phyloP scores from a whole-genome alignment of 2,329 filamentous ascomycete genomes.

The Pyrenophora graminea region DNA sequence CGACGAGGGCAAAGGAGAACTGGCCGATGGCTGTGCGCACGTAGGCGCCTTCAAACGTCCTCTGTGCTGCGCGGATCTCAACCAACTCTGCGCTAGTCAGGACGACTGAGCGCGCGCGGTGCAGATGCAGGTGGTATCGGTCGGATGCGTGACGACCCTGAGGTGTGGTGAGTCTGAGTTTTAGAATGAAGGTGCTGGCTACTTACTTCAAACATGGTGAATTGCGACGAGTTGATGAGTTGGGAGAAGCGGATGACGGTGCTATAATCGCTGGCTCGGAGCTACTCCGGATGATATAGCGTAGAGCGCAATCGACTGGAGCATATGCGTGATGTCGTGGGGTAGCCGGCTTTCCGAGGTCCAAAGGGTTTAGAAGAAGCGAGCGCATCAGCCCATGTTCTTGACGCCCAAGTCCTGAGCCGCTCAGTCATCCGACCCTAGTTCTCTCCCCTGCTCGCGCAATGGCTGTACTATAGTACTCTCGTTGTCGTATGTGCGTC shows the following conservation, averaged over 20 bases:
- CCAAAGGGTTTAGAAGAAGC: too few species aligned
- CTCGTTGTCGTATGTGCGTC: too few species aligned
- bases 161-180: not conserved
- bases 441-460: too few species aligned
- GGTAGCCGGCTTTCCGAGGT: conserved; percentile 5
- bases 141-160: conserved; percentile 67
- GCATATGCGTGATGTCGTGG: conserved; percentile 12
- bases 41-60: conserved; percentile 97
- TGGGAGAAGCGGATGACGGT: not conserved
- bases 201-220: conserved; percentile 28
- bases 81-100: conserved; percentile 85
- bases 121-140: conserved; percentile 76
- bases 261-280: not conserved
- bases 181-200: not conserved
- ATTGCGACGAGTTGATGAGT: not conserved
- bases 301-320: not conserved
- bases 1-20: conserved; percentile 91
- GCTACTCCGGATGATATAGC: not conserved
- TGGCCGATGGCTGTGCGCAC: conserved; percentile 92
- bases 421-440: too few species aligned
- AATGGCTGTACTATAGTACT: too few species aligned
- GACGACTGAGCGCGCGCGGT: conserved; percentile 81
- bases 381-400: too few species aligned
- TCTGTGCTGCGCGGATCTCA: conserved; percentile 90
- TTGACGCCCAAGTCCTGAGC: too few species aligned